Evolutionary conservation across 768 basidiomycete species (phyloP).

Genomic region (Rubroboletus pulcherrimus): DNA sequence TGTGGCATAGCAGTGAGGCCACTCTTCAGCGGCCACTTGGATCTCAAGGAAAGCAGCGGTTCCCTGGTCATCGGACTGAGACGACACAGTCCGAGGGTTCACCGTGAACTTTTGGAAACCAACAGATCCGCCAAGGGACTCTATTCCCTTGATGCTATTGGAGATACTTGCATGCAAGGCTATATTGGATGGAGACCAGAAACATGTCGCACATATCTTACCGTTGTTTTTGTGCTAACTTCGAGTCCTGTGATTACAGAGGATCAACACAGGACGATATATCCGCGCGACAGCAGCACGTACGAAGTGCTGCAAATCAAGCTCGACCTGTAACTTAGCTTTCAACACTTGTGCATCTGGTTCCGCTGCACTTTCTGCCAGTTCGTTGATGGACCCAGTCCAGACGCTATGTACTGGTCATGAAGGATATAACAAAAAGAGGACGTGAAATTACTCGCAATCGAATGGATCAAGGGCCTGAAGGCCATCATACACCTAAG

Average conservation of each 20-base stretch:
- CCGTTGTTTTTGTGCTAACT: neutral
- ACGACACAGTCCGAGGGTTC: neutral
- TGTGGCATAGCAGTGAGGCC: neutral
- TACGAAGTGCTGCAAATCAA: neutral
- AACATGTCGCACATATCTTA: neutral
- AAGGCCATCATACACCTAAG: neutral
- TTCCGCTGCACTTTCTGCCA: neutral
- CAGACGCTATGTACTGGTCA: neutral
- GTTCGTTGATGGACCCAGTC: neutral
- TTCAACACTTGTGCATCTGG: neutral
- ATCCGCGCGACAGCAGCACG: neutral
- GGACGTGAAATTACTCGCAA: neutral
- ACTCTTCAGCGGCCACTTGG: neutral
- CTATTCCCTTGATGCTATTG: neutral
- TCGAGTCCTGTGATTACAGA: neutral
- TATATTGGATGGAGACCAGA: neutral
- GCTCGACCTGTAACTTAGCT: neutral
- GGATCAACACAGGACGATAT: neutral
- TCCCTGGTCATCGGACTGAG: neutral
- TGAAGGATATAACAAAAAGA: neutral
- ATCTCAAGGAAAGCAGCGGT: neutral
- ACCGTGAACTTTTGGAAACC: neutral
- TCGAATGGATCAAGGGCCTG: neutral
- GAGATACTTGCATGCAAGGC: neutral
- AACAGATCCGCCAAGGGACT: constrained; percentile 1